Evolutionary conservation across 495 filamentous ascomycete species (phyloP), one percentile per base, ranked within the genome.

Genomic region (Emericellopsis terricola): DNA sequence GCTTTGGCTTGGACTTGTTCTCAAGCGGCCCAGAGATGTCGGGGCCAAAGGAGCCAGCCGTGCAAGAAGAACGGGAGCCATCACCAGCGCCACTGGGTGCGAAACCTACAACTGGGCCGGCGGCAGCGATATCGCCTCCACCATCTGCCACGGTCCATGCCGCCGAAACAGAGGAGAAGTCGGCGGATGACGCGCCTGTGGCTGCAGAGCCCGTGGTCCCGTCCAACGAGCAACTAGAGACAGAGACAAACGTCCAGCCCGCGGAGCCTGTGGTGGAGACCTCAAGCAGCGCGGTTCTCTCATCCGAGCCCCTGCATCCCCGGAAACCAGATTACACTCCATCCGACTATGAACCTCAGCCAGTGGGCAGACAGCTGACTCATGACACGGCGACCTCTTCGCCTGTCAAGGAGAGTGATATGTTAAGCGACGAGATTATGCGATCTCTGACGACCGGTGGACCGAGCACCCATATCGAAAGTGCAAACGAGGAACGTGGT

Each of bases 361-460:
- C 58, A 28, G 62, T 71, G 21, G 20, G 27, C 7, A 35, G 20
- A 35, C n/a, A 24, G 33, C 19, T 15, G 21, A 28, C 33, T 24
- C 27, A 24, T 9, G 16, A 23, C 15, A 15, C 21, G 1, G 53
- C 59, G 13, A 66, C 62, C 1, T 52, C 63, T 9, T 60, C 76
- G 31, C 57, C 60, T 2, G 65, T 81, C 34, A 35, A 73, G 21
- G 80, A 91, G 42, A 86, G 68, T 42, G 84, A 92, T 38, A 65
- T 72, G 33, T 52, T 91, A 32, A 59, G 76, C 19, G 76, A 83
- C 41, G 84, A 92, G 42, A 91, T 91, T 21, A 79, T 85, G 17
- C 71, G 69, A 23, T 78, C 72, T n/a, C 52, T 89, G 9, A 83
- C 67, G 42, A 65, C 71, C 8, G 49, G 41, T 8, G 28, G 45